Evolutionary conservation across 2,329 filamentous ascomycete genomes (phyloP), one percentile per base, ranked within the genome.

Genomic region (Dactylellina parvicollis): DNA sequence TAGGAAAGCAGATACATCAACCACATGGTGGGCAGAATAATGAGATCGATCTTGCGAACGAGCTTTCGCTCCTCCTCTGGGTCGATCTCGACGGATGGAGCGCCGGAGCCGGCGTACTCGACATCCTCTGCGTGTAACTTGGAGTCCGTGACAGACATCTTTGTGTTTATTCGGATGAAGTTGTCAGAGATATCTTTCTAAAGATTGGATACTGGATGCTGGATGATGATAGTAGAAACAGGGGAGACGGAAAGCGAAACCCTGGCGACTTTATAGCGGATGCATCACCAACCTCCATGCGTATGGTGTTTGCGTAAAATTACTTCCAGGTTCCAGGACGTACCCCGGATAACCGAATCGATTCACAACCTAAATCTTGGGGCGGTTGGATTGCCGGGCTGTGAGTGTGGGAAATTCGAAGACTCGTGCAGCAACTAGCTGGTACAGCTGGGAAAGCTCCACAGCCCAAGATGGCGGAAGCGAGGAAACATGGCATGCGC

Each of bases 1-100:
- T 79, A 80, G 28, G 79, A 77, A 4, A 79, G 62, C 40, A 79
- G 77, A 52, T 79, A 80, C 30, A 79, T 78, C 24, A 79, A 67
- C 74, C 78, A 80, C 36, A 80, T 78, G 0, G 78, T 66, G 9
- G 79, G 79, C 57, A 79, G 75, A 46, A 80, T 77, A 38, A 77
- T 78, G 16, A 79, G 50, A 42, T 80, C 79, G 36, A 79, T 77
- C 60, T 78, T 79, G 54, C 78, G 76, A 4, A 79, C 72, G 26
- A 78, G 69, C 14, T 66, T 75, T 57, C 75, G 75, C 70, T 78
- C 73, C 46, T 75, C 75, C 5, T 74, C 75, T 2, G 69, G 71
- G 28, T 75, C 74, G 38, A 74, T 62, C 12, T 74, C 60, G 7
- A 67, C 40, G 20, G 67, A 72, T 34, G 67, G 67, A 46, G 55